These are phyloP conservation scores for Tetraselmis striata DNA, from an alignment of 139 green algal genomes.

Conservation along the genomic window DNA sequence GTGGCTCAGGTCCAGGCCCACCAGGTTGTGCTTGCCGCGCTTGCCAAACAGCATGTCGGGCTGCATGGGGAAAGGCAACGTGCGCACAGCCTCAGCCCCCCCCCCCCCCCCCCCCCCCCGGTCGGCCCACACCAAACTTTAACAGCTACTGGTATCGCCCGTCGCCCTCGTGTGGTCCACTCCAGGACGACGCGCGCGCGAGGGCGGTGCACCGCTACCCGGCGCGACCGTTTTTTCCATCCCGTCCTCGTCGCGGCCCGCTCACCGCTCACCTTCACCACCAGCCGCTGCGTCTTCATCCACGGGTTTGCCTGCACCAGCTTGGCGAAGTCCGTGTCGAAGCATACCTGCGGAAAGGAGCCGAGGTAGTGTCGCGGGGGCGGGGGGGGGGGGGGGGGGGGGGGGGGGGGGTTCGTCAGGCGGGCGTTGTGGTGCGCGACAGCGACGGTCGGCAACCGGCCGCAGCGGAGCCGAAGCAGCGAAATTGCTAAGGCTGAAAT, in stretches of 20 bases:
- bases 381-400: too few relatives aligned
- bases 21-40: constrained; percentile 88
- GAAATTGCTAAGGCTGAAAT: constrained; percentile 11
- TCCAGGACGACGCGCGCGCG: background rate
- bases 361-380: too few relatives aligned
- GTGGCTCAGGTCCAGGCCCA: constrained; percentile 67
- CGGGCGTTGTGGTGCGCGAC: too few relatives aligned
- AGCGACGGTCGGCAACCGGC: too few relatives aligned
- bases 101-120: too few relatives aligned
- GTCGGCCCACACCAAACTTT: too few relatives aligned
- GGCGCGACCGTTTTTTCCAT: too few relatives aligned
- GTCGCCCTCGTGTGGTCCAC: too few relatives aligned
- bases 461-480: background rate
- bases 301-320: constrained; percentile 63
- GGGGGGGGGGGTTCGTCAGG: too few relatives aligned
- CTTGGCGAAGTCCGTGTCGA: constrained; percentile 52
- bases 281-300: constrained; percentile 39
- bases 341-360: constrained; percentile 31
- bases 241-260: too few relatives aligned
- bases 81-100: too few relatives aligned
- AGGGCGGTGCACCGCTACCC: background rate
- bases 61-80: constrained; percentile 77
- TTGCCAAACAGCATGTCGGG: constrained; percentile 95
- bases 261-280: constrained; percentile 9
- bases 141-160: too few relatives aligned